Evolutionary conservation across 2,329 filamentous ascomycete genomes (phyloP), one percentile per base, ranked within the genome.

Genomic region (Tothia fuscella): DNA sequence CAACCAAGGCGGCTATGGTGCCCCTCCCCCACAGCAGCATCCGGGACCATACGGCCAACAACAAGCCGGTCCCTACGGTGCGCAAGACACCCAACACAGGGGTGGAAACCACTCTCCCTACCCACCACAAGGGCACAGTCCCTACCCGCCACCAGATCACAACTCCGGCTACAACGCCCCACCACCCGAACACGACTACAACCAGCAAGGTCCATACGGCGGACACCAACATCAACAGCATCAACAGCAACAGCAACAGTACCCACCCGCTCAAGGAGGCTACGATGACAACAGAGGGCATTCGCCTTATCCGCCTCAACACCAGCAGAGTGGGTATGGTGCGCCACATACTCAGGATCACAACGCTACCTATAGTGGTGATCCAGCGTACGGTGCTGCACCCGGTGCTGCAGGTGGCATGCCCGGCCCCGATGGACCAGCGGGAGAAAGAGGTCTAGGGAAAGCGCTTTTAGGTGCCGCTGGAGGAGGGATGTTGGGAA

Each of bases 371-470:
- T 32, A 37, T 25, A 13, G 29, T 13, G 39, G 28, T 6, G 20
- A 17, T 34, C 22, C 19, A n/a, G 22, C 35, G 9, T 21, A 21
- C 1, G 35, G 22, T 17, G 35, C 22, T 25, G 21, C 20, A 26
- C 35, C 22, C 6, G 22, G 22, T 7, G 22, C 28, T 17, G 20
- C 28, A 37, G 35, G 35, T 16, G 42, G 42, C 13, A 29, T 22
- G 7, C 17, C 24, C 4, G 22, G 42, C 13, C 37, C 37, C 19
- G 37, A 35, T 16, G 41, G 41, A 9, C 32, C 36, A 13, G 43
- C 43, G 6, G 43, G 43, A 14, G 43, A 45, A 22, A 38, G 43
- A 12, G 43, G 43, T n/a, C 22, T 45, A 2, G 43, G 43, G n/a
- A 41, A 22, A 26, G 43, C 30, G 28, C 17, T 44, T 6, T 13